phyloP scores from a whole-genome alignment of 2,329 filamentous ascomycete species.

The Tolypocladium nubicola region DNA sequence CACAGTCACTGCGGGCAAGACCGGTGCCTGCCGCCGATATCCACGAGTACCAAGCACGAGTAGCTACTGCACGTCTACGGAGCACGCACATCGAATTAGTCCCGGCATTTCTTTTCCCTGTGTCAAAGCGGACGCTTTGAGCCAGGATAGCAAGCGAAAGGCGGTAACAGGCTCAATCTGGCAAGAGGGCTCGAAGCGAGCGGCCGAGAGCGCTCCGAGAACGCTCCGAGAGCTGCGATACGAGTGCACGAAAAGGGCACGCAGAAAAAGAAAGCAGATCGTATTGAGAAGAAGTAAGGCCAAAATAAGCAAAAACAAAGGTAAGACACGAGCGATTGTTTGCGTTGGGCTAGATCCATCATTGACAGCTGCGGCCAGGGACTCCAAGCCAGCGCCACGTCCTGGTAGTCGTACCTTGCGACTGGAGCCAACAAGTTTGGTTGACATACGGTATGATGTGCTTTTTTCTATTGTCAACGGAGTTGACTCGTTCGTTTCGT shows the following conservation, averaged over 20 bases:
- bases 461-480: neutral
- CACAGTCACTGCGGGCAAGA: neutral
- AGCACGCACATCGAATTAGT: neutral
- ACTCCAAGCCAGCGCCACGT: neutral
- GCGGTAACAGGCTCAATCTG: neutral
- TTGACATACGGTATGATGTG: neutral
- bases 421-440: neutral
- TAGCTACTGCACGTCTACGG: neutral
- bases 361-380: slow-evolving; percentile 3
- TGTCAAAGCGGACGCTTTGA: neutral
- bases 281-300: neutral
- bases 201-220: neutral
- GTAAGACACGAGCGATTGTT: slow-evolving; percentile 6
- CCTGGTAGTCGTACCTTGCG: neutral
- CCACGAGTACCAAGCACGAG: neutral
- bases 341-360: slow-evolving; percentile 1
- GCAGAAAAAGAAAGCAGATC: too few species aligned
- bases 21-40: neutral
- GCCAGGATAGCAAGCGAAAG: neutral
- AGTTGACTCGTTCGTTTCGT: neutral
- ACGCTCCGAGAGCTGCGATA: neutral
- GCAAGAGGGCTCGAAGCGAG: neutral
- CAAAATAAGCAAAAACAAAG: neutral
- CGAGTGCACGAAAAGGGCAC: neutral
- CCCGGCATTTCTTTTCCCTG: neutral